A percentile compares a stretch with the other conserved stretches of the same genome.
Evolutionary conservation across 2,329 filamentous ascomycete species (phyloP).

Genomic region (Arthroderma sp.): DNA sequence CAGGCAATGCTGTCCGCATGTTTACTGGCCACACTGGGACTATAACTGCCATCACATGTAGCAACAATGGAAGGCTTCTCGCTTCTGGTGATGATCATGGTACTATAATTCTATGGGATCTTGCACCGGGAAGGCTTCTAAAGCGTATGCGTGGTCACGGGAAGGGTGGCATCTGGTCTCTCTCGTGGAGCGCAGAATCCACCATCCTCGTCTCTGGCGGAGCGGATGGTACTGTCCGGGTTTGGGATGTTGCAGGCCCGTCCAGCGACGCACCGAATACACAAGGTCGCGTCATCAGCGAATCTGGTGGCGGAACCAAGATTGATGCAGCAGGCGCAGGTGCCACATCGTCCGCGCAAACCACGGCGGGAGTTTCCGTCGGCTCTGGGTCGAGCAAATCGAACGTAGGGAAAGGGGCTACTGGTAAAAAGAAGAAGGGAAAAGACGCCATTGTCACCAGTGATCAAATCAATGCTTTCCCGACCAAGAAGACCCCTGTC

Average conservation of each 20-base stretch:
- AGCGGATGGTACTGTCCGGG: slow-evolving; percentile 78
- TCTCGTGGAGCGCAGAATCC: slow-evolving; percentile 88
- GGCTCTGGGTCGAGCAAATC: slow-evolving; percentile 2
- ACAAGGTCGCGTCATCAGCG: slow-evolving; percentile 39
- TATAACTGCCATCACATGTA: slow-evolving; percentile 71
- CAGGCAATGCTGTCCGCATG: slow-evolving; percentile 74
- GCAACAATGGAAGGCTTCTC: slow-evolving; percentile 77
- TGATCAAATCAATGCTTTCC: slow-evolving; percentile 88
- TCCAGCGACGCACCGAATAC: slow-evolving; percentile 46
- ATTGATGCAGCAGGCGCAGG: slow-evolving; percentile 40
- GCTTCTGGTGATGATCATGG: slow-evolving; percentile 80
- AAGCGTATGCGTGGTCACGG: slow-evolving; percentile 92
- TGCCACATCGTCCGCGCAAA: slow-evolving; percentile 27
- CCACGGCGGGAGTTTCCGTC: slow-evolving; percentile 25
- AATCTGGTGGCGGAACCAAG: slow-evolving; percentile 37
- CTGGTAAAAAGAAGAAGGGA: slow-evolving; percentile 50
- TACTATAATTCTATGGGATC: slow-evolving; percentile 88
- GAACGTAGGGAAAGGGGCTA: slow-evolving; percentile 4
- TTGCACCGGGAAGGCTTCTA: slow-evolving; percentile 69
- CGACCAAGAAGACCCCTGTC: slow-evolving; percentile 91
- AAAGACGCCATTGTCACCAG: slow-evolving; percentile 85
- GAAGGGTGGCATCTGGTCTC: slow-evolving; percentile 83
- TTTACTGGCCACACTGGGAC: slow-evolving; percentile 86
- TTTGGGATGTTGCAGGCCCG: slow-evolving; percentile 79
- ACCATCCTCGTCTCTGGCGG: slow-evolving; percentile 81